phyloP scores from a whole-genome alignment of 352 stramenopile species.

The Saprolegnia parasitica region DNA sequence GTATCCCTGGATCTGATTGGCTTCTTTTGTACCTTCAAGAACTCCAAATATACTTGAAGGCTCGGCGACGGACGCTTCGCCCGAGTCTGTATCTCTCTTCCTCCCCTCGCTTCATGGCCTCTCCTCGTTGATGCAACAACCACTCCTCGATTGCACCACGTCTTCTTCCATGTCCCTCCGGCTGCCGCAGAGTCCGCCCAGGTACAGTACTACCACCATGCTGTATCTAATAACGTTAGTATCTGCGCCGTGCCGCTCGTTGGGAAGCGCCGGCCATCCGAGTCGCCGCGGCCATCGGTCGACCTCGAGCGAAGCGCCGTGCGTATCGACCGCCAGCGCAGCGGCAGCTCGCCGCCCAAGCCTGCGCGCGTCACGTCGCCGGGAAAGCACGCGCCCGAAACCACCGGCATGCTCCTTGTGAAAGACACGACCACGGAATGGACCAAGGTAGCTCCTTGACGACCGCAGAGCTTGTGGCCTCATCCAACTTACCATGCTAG shows the following conservation, averaged over 20 bases:
- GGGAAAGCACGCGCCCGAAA: neutral
- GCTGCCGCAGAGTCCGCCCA: neutral
- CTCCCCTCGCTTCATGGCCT: neutral
- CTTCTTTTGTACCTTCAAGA: too few species aligned
- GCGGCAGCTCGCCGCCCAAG: neutral
- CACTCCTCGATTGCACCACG: neutral
- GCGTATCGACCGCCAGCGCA: neutral
- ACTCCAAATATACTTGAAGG: neutral
- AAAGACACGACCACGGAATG: neutral
- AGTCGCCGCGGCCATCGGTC: neutral
- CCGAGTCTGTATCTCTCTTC: neutral
- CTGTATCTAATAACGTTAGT: neutral
- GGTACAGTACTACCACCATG: neutral
- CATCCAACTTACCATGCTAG: too few species aligned
- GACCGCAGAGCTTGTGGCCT: too few species aligned
- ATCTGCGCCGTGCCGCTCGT: neutral
- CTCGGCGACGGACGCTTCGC: neutral
- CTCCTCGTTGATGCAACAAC: neutral
- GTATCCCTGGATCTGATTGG: neutral
- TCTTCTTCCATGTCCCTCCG: neutral
- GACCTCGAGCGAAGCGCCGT: neutral
- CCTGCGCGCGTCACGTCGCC: neutral
- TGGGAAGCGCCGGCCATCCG: neutral
- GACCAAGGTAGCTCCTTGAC: conserved; percentile 23
- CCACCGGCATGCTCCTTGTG: neutral